These are phyloP conservation scores for Oryza glaberrima DNA, from an alignment of 176 grass and related monocot species.

Conservation along the genomic window DNA sequence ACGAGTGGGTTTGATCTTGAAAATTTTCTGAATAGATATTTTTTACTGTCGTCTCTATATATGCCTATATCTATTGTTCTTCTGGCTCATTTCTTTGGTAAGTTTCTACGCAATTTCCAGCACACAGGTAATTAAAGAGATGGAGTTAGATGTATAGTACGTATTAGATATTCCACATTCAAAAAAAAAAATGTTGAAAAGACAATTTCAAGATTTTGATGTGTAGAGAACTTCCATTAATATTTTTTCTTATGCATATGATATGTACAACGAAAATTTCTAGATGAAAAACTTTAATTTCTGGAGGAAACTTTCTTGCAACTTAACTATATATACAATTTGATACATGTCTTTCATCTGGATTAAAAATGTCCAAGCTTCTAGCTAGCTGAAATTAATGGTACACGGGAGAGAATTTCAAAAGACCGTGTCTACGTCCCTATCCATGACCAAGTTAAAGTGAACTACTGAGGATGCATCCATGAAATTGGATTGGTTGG, in stretches of 20 bases:
- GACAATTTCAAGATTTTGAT: background rate
- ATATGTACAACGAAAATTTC: background rate
- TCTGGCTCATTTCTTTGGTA: background rate
- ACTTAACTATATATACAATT: too few relatives aligned
- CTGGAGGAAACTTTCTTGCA: background rate
- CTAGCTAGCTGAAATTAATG: background rate
- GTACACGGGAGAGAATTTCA: constrained; percentile 24
- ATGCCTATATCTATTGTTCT: background rate
- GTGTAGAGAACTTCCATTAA: background rate
- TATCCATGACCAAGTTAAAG: constrained; percentile 29
- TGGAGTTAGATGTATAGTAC: background rate
- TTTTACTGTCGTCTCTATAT: background rate
- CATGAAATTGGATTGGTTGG: constrained; percentile 17
- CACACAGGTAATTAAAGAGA: background rate
- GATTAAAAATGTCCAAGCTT: background rate
- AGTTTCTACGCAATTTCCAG: background rate
- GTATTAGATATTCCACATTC: background rate
- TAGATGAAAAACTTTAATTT: background rate
- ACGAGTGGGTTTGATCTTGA: background rate
- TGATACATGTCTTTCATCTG: background rate
- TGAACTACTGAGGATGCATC: constrained; percentile 25
- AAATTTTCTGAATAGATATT: background rate
- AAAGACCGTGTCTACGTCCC: constrained; percentile 38
- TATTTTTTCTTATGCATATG: too few relatives aligned
- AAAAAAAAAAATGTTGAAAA: background rate